A percentile compares a stretch with the other conserved stretches of the same genome.
Conservation (phyloP, 2,329 filamentous ascomycete genomes). For the Fusarium hostae region DNA sequence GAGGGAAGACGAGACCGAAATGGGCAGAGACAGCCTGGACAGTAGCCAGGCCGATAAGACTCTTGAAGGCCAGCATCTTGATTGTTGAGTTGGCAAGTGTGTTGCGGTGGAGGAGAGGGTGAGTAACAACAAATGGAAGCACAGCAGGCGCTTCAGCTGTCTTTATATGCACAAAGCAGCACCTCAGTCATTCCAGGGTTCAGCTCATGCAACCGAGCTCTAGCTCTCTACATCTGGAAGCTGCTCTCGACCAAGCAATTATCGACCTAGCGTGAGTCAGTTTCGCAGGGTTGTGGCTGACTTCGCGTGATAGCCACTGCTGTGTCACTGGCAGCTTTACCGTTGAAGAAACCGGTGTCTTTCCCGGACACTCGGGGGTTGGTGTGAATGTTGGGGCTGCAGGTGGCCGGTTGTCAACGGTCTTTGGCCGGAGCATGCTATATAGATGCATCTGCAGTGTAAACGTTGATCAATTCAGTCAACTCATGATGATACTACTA, state of each 20-base stretch:
- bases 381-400: constrained; percentile 26
- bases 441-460: not conserved
- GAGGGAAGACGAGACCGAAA: constrained; percentile 60
- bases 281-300: constrained; percentile 28
- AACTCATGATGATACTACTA: too few relatives aligned
- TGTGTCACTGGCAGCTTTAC: constrained; percentile 12
- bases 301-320: constrained; percentile 2
- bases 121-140: not conserved
- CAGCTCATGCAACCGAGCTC: constrained; percentile 17
- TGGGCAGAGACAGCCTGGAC: constrained; percentile 57
- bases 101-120: not conserved
- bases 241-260: constrained; percentile 11
- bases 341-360: constrained; percentile 7
- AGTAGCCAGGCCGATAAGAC: constrained; percentile 50
- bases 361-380: constrained; percentile 27
- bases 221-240: constrained; percentile 15
- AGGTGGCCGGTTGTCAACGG: constrained; percentile 22
- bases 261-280: constrained; percentile 35
- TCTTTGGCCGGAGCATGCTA: not conserved
- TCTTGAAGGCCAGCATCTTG: constrained; percentile 48
- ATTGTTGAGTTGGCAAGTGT: not conserved
- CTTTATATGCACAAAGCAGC: constrained; percentile 30
- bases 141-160: constrained; percentile 4
- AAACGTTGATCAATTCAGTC: not conserved
- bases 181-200: constrained; percentile 3